Conservation (phyloP, 768 basidiomycete genomes). For the Leccinellum albellum region DNA sequence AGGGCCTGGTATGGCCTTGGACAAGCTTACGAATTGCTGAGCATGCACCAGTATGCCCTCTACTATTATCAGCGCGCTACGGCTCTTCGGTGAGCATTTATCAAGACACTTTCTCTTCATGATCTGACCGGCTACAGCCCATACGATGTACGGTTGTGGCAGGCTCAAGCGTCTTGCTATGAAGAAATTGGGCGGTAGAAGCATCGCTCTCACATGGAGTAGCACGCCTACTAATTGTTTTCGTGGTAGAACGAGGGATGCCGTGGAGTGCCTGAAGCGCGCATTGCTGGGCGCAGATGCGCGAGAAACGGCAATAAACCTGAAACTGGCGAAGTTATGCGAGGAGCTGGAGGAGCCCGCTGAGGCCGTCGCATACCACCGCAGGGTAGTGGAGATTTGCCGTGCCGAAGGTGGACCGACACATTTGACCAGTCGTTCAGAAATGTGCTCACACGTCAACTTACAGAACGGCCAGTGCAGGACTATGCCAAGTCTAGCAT, state of each 20-base stretch:
- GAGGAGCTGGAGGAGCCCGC: slow-evolving; percentile 59
- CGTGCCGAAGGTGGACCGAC: slow-evolving; percentile 40
- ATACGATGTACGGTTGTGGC: slow-evolving; percentile 95
- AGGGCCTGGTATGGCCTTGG: slow-evolving; percentile 98
- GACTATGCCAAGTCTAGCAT: slow-evolving; percentile 85
- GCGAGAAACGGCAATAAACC: slow-evolving; percentile 66
- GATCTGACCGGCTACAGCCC: slow-evolving; percentile 49
- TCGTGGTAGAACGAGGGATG: slow-evolving; percentile 68
- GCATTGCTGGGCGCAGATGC: slow-evolving; percentile 81
- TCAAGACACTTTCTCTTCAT: background rate
- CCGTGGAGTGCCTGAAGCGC: slow-evolving; percentile 87
- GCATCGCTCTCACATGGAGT: background rate
- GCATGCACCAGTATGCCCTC: slow-evolving; percentile 94
- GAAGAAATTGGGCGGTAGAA: slow-evolving; percentile 82
- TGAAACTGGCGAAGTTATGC: slow-evolving; percentile 73
- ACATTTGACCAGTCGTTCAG: slow-evolving; percentile 4
- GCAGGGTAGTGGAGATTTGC: slow-evolving; percentile 70
- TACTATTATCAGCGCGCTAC: slow-evolving; percentile 97
- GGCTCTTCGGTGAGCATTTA: slow-evolving; percentile 63
- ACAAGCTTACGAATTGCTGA: slow-evolving; percentile 94
- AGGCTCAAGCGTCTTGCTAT: slow-evolving; percentile 90
- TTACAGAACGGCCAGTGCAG: slow-evolving; percentile 56
- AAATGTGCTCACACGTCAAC: slow-evolving; percentile 13
- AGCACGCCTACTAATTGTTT: slow-evolving; percentile 1
- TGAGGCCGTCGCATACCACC: slow-evolving; percentile 77